Evolutionary conservation across 1,139 yeast species (phyloP), one percentile per base, ranked within the genome.

Genomic region (Yamadazyma spencermartinsiae): DNA sequence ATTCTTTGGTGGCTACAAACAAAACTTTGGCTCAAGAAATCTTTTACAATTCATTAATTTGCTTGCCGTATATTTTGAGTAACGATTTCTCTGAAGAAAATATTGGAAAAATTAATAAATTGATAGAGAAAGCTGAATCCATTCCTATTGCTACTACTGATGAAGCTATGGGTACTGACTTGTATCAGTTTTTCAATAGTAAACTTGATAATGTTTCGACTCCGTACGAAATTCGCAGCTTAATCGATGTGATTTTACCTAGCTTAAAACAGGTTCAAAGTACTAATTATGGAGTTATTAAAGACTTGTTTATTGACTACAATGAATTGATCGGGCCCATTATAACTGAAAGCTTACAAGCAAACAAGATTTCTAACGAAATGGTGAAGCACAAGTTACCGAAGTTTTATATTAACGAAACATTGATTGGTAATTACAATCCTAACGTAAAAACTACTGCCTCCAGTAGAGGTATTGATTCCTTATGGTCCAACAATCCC

Each of bases 11-110:
- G 6, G 77, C 92, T 0, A 67, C 80, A 34, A 81, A 74, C 7
- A 61, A 84, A 41, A 79, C 86, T 0, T 61, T 83, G 36, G 86
- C 88, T 2, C 90, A 86, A 54, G 82, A 83, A 36, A 61, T 88
- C 15, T 86, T 65, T 54, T 80, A 79, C 48, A 78, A 80, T 47
- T 78, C 82, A 2, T 63, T 86, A 44, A 60, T 85, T 21, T 72
- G 89, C 6, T 54, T 87, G 33, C 96, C 97, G 3, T 87, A 82
- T 55, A 60, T 84, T 42, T 65, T 79, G 46, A 69, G 76, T 41
- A 76, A 76, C 44, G 75, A 70, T 37, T 55, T 55, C 19, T 51
- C 62, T 1, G 63, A 54, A 4, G 66, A 54, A 26, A 54, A 72
- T 31, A 63, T 63, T 12, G 54, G 46, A 1, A 60, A 66, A 16